A percentile compares a stretch with the other conserved stretches of the same genome.
These are phyloP conservation scores for Daphne laureola DNA, from an alignment of 441 rosid species.

Conservation along the genomic window DNA sequence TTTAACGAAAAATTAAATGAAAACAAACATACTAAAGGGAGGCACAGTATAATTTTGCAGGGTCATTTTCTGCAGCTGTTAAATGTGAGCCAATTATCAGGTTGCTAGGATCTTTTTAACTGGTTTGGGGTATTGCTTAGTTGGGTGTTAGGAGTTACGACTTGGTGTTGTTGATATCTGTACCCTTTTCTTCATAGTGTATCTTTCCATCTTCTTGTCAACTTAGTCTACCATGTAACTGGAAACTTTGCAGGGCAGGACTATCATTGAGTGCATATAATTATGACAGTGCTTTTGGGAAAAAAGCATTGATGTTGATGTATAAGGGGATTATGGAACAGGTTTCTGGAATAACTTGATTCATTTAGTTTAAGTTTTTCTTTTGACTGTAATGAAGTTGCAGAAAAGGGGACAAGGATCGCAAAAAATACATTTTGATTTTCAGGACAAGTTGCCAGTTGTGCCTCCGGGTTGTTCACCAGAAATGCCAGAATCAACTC, in stretches of 20 bases:
- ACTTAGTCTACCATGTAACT: conserved; percentile 19
- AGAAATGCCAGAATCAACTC: conserved; percentile 76
- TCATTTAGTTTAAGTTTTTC: conserved; percentile 3
- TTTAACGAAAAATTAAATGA: no score
- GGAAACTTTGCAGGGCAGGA: conserved; percentile 77
- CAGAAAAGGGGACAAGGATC: conserved; percentile 6
- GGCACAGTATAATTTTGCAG: no score
- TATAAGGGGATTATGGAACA: conserved; percentile 97
- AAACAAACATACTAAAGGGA: no score
- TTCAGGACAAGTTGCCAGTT: conserved; percentile 90
- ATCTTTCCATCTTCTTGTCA: conserved; percentile 2
- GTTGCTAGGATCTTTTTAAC: no score
- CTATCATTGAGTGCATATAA: conserved; percentile 89
- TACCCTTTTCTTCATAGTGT: no score
- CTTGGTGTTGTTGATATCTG: no score
- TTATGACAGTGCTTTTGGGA: conserved; percentile 91
- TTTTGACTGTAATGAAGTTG: conserved; percentile 3
- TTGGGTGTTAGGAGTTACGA: no score
- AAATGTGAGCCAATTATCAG: no score
- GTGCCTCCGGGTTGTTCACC: conserved; percentile 92
- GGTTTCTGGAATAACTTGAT: conserved; percentile 32
- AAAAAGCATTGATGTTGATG: conserved; percentile 90
- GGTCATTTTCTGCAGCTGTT: no score
- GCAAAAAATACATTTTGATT: conserved; percentile 24
- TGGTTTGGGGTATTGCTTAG: no score